Evolutionary conservation across 441 rosid genomes (phyloP).

Genomic region (Capsella rubella): DNA sequence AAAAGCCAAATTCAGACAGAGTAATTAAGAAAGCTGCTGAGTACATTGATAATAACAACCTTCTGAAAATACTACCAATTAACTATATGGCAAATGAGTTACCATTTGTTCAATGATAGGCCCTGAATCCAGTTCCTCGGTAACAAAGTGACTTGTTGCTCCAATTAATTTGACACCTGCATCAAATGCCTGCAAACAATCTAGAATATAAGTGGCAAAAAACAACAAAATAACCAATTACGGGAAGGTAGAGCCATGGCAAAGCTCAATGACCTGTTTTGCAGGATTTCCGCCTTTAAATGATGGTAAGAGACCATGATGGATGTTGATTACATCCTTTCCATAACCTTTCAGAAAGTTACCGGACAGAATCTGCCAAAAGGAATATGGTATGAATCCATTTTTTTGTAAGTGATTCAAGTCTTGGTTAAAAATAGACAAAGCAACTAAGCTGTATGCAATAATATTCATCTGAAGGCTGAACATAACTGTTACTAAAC

Average conservation of each 20-base stretch:
- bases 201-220: constrained; percentile 42
- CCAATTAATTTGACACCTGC: constrained; percentile 95
- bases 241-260: background rate
- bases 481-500: background rate
- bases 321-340: constrained; percentile 93
- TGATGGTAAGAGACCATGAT: constrained; percentile 97
- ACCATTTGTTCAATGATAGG: constrained; percentile 98
- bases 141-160: constrained; percentile 90
- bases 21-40: constrained; percentile 44
- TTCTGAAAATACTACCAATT: background rate
- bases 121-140: constrained; percentile 93
- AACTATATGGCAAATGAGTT: constrained; percentile 14
- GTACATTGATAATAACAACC: background rate
- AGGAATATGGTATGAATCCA: background rate
- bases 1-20: constrained; percentile 36
- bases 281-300: constrained; percentile 86
- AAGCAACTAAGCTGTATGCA: background rate
- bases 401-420: background rate
- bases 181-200: constrained; percentile 77
- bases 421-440: background rate
- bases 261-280: constrained; percentile 63
- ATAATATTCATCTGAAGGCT: constrained; percentile 6
- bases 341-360: constrained; percentile 71
- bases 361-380: constrained; percentile 74
- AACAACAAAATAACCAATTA: background rate